Evolutionary conservation across 2,329 filamentous ascomycete genomes (phyloP).

Genomic region (Ophiocordyceps australis): DNA sequence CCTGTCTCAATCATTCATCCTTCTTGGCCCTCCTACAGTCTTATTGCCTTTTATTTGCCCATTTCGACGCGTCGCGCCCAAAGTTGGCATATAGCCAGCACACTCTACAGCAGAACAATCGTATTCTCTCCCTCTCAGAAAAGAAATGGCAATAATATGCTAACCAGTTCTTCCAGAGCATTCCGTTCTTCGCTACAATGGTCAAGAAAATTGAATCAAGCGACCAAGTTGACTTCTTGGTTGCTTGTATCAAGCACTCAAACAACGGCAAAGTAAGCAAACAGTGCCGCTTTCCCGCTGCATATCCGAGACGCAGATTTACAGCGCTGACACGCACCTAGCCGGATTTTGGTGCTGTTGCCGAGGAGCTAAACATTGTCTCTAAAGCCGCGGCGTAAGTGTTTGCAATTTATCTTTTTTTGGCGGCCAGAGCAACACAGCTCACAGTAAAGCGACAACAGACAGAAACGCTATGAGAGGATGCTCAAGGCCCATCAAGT

Average conservation of each 20-base stretch:
- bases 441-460: constrained; percentile 10
- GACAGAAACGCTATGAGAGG: constrained; percentile 50
- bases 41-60: too few species aligned
- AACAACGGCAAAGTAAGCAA: constrained; percentile 41
- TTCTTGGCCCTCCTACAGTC: too few species aligned
- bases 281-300: not conserved
- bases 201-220: too few species aligned
- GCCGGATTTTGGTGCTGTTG: constrained; percentile 50
- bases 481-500: constrained; percentile 42
- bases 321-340: constrained; percentile 10
- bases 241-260: constrained; percentile 45
- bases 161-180: too few species aligned
- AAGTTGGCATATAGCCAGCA: too few species aligned
- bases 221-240: constrained; percentile 44
- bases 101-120: too few species aligned
- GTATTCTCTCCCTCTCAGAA: too few species aligned
- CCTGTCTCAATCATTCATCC: too few species aligned
- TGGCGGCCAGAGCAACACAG: too few species aligned
- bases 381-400: constrained; percentile 54
- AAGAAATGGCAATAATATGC: too few species aligned
- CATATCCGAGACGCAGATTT: not conserved
- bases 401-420: not conserved
- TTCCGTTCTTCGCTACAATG: too few species aligned
- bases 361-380: constrained; percentile 41
- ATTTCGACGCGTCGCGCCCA: too few species aligned